These are phyloP conservation scores for Penstemon newberryi DNA, from an alignment of 257 asterid species.

Conservation along the genomic window DNA sequence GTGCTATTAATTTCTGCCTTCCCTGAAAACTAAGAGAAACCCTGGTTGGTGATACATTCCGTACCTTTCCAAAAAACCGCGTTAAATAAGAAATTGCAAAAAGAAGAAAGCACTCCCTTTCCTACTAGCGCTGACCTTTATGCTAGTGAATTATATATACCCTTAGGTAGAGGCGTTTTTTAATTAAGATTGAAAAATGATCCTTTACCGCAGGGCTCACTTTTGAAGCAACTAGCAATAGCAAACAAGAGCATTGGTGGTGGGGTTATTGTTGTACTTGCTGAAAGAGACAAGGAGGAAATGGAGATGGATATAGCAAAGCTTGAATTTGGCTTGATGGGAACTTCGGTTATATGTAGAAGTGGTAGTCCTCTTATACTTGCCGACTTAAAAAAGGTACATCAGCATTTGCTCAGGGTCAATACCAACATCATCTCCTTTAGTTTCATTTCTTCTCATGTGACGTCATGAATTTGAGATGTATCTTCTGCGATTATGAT, in stretches of 20 bases:
- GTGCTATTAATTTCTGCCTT: conserved; percentile 16
- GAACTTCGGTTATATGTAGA: conserved; percentile 92
- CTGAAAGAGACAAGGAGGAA: conserved; percentile 98
- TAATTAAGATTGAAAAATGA: conserved; percentile 23
- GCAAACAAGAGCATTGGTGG: conserved; percentile 98
- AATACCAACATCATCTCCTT: conserved; percentile 15
- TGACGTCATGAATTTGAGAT: conserved; percentile 9
- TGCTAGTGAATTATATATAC: background rate
- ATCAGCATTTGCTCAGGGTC: conserved; percentile 14
- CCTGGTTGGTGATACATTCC: background rate
- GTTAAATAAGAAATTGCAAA: too few relatives aligned
- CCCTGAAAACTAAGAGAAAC: conserved; percentile 18
- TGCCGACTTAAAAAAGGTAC: conserved; percentile 91
- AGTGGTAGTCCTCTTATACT: conserved; percentile 98
- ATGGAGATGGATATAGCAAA: conserved; percentile 95
- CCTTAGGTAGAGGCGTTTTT: conserved; percentile 11
- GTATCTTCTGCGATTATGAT: conserved; percentile 12
- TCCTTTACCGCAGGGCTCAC: conserved; percentile 74
- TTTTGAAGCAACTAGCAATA: conserved; percentile 90
- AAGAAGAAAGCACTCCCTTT: background rate
- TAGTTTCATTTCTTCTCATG: conserved; percentile 15
- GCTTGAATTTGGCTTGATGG: conserved; percentile 93
- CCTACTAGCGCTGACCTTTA: conserved; percentile 6
- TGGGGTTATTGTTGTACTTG: conserved; percentile 91
- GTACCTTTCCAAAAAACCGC: too few relatives aligned